Evolutionary conservation across 2,329 filamentous ascomycete genomes (phyloP), one percentile per base, ranked within the genome.

Genomic region (Diaporthe citrichinensis): DNA sequence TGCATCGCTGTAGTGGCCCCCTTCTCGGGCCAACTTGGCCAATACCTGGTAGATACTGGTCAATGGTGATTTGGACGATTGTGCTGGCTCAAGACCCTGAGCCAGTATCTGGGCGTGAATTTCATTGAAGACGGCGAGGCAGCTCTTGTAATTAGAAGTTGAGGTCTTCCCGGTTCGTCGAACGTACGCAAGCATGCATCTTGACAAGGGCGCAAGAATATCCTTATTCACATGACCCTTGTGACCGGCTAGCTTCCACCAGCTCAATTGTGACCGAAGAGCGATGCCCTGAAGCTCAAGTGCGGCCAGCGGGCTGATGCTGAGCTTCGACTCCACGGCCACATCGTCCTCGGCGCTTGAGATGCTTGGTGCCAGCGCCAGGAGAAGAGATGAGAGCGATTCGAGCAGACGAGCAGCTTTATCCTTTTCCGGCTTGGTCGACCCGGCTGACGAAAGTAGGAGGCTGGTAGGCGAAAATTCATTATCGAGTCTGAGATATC

Each of bases 401-500:
- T 95, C 93, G 25, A 96, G 84, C 77, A 95, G 93, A 4, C 90
- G 91, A 14, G 90, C 87, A 25, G 88, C 86, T 80, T 94, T 95
- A 10, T 85, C 84, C 15, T 85, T 81, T n/a, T 89, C 87, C 23
- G 88, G 84, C 4, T 85, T 80, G 73, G 83, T 82, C 62, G 83
- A 81, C 72, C 85, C 84, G 0, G 87, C 86, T 8, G 88, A 85
- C 10, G 85, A 82, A 10, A 88, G 79, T 1, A 95, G 84, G 2
- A 94, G 83, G 15, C 87, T 89, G 10, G 89, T 82, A 0, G 92
- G 92, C 0, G 93, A 94, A 0, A 88, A 89, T 2, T 84, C 79
- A 59, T 88, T 86, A 1, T 85, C 85, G 15, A 88, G 84, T n/a
- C 86, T 84, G 5, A 96, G 84, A 72, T 5, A 69, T 69, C 7